Base-by-base conservation (phyloP, 768 basidiomycete genomes). In the Cystofilobasidium capitatum region DNA sequence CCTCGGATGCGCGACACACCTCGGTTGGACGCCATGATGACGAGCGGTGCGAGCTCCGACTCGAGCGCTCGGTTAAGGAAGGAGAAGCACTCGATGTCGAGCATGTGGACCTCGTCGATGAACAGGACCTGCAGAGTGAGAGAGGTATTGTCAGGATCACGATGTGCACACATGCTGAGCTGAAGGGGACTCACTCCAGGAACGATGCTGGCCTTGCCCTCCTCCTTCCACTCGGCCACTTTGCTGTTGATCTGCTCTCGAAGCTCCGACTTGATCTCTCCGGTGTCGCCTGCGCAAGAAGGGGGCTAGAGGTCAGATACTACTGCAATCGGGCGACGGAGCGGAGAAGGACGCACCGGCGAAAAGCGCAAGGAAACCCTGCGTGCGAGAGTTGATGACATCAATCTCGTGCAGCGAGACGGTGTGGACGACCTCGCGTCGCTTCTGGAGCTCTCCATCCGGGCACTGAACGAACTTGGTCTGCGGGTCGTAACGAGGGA, bases 81-180 rank as follows among this genome's bases (percentile, higher is more conserved):
- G 9, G 93, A 96, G 81, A 98, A 98, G 75, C 94, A 97, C 76
- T 98, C 94, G 70, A 99, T 97, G 77, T 99, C 94, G 71, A 99
- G 86, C 94, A 99, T 99, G 81, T 98, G 94, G 16, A 97, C 94
- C 79, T 74, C 71, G 59, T 68, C 62, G 17, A 59, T 58, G 58
- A 63, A 63, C 16, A 96, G 81, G n/a, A 96, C 90, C 90, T 93
- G 72, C 16, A 45, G 24, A 36, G 49, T 39, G 64, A 58, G 24
- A 20, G 66, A 49, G 20, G 45, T 36, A 49, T 33, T 29, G 54
- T 29, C 54, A 60, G 58, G 45, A 45, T 1, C 17, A 26, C 8
- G 29, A 65, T 13, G 22, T 29, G 9, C 8, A 36, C 37, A 29
- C 22, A 20, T 26, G 42, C 26, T 37, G 62, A 17, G 47, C 24